Evolutionary conservation across 2,329 filamentous ascomycete genomes (phyloP).

Genomic region (Nemania abortiva): DNA sequence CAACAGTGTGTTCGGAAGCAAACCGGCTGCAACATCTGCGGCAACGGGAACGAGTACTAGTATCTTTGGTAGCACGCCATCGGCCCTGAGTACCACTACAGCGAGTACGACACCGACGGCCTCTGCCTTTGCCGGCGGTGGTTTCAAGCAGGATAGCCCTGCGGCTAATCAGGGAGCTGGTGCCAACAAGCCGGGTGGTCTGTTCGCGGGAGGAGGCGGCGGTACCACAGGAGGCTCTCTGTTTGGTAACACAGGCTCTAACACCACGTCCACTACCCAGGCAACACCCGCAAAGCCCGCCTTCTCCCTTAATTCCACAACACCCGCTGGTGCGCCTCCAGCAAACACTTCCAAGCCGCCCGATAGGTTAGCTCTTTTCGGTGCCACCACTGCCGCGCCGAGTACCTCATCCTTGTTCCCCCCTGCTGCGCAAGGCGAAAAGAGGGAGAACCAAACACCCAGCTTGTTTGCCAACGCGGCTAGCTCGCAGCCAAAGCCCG

Average conservation of each 20-base stretch:
- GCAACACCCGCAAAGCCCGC: constrained; percentile 62
- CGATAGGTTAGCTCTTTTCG: constrained; percentile 46
- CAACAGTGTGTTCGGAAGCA: constrained; percentile 48
- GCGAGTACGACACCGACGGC: constrained; percentile 45
- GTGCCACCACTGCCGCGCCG: constrained; percentile 39
- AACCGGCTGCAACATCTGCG: constrained; percentile 46
- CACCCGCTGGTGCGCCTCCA: constrained; percentile 68
- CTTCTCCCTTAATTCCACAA: constrained; percentile 64
- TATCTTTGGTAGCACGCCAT: constrained; percentile 51
- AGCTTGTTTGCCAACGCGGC: constrained; percentile 41
- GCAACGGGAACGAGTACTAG: constrained; percentile 24
- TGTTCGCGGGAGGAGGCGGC: constrained; percentile 45
- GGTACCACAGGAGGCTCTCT: constrained; percentile 38
- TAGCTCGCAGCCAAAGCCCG: constrained; percentile 38
- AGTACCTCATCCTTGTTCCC: constrained; percentile 55
- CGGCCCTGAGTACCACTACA: constrained; percentile 45
- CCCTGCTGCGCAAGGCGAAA: constrained; percentile 53
- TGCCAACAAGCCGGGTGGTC: constrained; percentile 41
- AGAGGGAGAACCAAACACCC: constrained; percentile 40
- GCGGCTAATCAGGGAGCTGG: constrained; percentile 40
- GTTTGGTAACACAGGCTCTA: constrained; percentile 42
- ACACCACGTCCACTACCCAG: constrained; percentile 44
- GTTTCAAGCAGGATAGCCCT: constrained; percentile 48
- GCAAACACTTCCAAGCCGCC: constrained; percentile 52
- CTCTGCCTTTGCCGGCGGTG: constrained; percentile 40